Evolutionary conservation across 2,329 filamentous ascomycete species (phyloP).

Genomic region (Hypoxylon sp.): DNA sequence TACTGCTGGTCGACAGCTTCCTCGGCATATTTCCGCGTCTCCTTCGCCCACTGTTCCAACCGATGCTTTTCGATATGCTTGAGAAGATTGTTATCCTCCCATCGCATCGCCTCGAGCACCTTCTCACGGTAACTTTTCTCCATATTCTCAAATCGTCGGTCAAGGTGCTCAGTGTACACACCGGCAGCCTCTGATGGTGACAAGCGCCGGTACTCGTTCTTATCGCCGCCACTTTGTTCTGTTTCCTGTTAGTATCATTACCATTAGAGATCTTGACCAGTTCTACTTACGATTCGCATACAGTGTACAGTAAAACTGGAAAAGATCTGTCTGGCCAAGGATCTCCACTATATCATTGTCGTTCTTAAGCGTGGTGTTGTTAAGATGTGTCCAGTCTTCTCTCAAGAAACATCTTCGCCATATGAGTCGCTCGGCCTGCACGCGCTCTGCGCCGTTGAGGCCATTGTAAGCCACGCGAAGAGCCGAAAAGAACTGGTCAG

Average conservation of each 20-base stretch:
- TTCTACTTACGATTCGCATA: constrained; percentile 72
- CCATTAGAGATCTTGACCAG: constrained; percentile 31
- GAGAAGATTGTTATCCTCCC: constrained; percentile 76
- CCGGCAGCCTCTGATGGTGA: constrained; percentile 68
- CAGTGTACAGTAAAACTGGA: constrained; percentile 74
- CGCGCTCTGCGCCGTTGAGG: constrained; percentile 67
- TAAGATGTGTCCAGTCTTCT: constrained; percentile 86
- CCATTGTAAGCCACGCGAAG: constrained; percentile 71
- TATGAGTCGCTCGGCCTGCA: constrained; percentile 72
- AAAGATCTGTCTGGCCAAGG: constrained; percentile 76
- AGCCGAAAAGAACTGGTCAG: constrained; percentile 81
- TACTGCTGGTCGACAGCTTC: constrained; percentile 49
- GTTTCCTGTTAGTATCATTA: constrained; percentile 27
- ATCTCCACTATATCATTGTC: constrained; percentile 75
- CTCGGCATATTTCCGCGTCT: constrained; percentile 50
- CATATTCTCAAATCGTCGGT: constrained; percentile 70
- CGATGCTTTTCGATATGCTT: constrained; percentile 75
- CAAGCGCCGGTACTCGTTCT: constrained; percentile 60
- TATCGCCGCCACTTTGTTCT: constrained; percentile 59
- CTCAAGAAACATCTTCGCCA: constrained; percentile 89
- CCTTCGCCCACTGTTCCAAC: constrained; percentile 75
- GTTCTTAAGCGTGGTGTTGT: constrained; percentile 80
- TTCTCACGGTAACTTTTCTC: constrained; percentile 75
- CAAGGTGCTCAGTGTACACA: constrained; percentile 72
- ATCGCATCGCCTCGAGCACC: constrained; percentile 77